Evolutionary conservation across 164 flowering plant species (phyloP), one percentile per base, ranked within the genome.

Genomic region (Amborella trichopoda): DNA sequence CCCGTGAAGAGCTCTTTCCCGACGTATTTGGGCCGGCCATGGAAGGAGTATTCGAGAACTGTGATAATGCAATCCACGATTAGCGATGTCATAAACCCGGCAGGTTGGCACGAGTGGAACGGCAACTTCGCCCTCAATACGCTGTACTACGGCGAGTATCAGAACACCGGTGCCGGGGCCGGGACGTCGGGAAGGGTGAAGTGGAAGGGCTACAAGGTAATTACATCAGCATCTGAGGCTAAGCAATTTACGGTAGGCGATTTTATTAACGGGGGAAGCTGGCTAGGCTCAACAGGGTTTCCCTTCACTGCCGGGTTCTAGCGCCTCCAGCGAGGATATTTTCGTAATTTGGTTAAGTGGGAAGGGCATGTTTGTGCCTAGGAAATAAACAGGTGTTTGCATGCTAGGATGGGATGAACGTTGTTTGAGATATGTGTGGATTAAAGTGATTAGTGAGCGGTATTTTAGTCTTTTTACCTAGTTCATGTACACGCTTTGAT

Each of bases 41-140:
- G 91, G 95, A 81, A 74, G 58, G 69, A 69, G 37, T 77, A 81
- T 30, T 79, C 91, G 2, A 72, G 85, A 59, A 79, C 90, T 0
- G 70, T 81, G 11, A 18, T 79, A 2, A 79, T 85, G 85, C 79
- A 81, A 20, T 34, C 74, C 0, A 3, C 50, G 2, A 76, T 88
- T 6, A 58, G 62, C 1, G 58, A 77, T 22, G 80, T 84, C 28
- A 67, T 88, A 5, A 11, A 54, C 12, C 73, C 91, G 0, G 79
- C 62, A 0, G 96, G 96, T 3, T 88, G 96, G 94, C 66, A 56
- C 24, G 70, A 57, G 40, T 89, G 95, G 95, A 40, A 20, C 2
- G 97, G 94, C 1, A 49, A 27, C 17, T 80, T 76, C 27, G 93
- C 84, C 0, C 63, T 77, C 0, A 20, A 50, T 50, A 87, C 96